A percentile compares a stretch with the other conserved stretches of the same genome.
Evolutionary conservation across 108 stramenopile genomes (phyloP).

Genomic region (Stephanodiscus triporus): DNA sequence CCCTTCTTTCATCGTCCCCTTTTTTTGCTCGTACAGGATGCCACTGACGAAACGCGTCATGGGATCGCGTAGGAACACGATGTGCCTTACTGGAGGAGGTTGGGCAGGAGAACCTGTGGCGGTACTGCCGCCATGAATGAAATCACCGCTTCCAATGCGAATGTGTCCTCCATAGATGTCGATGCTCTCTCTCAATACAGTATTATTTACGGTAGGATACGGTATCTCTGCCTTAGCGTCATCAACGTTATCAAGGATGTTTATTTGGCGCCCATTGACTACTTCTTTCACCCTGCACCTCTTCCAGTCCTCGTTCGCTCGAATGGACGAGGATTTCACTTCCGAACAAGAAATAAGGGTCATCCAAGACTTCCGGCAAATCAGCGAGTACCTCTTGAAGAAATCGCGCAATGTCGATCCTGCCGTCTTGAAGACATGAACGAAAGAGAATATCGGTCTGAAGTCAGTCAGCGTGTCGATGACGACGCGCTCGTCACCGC

Average conservation of each 20-base stretch:
- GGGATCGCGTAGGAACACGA: conserved; percentile 58
- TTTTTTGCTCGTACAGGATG: conserved; percentile 27
- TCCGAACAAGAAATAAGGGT: conserved; percentile 8
- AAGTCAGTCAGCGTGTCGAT: conserved; percentile 25
- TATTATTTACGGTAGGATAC: conserved; percentile 28
- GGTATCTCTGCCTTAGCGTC: conserved; percentile 1
- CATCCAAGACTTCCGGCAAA: conserved; percentile 49
- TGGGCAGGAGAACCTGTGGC: neutral
- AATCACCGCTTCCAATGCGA: conserved; percentile 38
- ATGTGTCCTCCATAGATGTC: conserved; percentile 61
- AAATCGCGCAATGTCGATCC: conserved; percentile 57
- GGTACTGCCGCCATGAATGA: conserved; percentile 6
- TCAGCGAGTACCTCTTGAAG: conserved; percentile 42
- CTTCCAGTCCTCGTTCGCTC: conserved; percentile 10
- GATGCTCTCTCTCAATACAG: conserved; percentile 35
- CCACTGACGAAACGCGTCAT: conserved; percentile 54
- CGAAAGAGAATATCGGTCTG: conserved; percentile 51
- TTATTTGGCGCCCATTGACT: conserved; percentile 7
- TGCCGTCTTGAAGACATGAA: conserved; percentile 68
- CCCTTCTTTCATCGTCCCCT: neutral
- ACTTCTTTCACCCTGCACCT: conserved; percentile 25
- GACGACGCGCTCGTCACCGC: conserved; percentile 20
- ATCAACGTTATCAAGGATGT: neutral
- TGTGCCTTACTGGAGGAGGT: conserved; percentile 24
- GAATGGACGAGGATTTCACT: conserved; percentile 4